Conservation (phyloP, 2,329 filamentous ascomycete genomes). For the Sphaerostilbella broomeana region DNA sequence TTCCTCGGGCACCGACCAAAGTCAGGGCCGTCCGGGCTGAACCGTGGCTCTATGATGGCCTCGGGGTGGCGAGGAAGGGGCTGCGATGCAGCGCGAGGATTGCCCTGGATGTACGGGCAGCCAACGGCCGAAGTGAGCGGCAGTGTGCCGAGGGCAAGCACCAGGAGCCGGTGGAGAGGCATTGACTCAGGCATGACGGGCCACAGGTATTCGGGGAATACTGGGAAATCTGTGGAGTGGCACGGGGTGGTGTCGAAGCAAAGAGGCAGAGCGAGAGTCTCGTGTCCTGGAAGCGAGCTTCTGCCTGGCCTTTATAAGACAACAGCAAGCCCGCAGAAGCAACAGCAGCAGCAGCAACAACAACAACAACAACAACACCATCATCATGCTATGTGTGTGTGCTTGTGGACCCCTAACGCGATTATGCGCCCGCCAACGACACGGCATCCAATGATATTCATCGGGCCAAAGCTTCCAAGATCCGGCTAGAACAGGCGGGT, state of each 20-base stretch:
- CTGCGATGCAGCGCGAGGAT: conserved; percentile 1
- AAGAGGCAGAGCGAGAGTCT: neutral
- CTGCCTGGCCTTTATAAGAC: too few relatives aligned
- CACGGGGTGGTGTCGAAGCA: conserved; percentile 14
- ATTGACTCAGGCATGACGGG: conserved; percentile 9
- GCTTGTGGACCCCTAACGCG: neutral
- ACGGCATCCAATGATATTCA: neutral
- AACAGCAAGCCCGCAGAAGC: too few relatives aligned
- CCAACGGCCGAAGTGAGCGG: conserved; percentile 9
- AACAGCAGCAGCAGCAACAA: too few relatives aligned
- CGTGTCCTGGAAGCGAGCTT: too few relatives aligned
- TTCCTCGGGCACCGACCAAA: conserved; percentile 12
- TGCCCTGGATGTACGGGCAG: conserved; percentile 12
- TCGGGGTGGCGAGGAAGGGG: conserved; percentile 7
- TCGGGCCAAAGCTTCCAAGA: neutral
- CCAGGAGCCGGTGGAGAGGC: conserved; percentile 12
- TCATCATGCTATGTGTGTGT: neutral
- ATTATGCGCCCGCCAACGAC: neutral
- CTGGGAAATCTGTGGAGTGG: conserved; percentile 1
- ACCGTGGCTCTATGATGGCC: conserved; percentile 10
- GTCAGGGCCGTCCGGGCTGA: conserved; percentile 11
- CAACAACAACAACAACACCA: too few relatives aligned
- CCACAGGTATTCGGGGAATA: conserved; percentile 11
- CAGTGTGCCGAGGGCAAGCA: conserved; percentile 11
- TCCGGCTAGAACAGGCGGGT: neutral